Conservation (phyloP, 2,329 filamentous ascomycete genomes). For the Alternaria sp. region DNA sequence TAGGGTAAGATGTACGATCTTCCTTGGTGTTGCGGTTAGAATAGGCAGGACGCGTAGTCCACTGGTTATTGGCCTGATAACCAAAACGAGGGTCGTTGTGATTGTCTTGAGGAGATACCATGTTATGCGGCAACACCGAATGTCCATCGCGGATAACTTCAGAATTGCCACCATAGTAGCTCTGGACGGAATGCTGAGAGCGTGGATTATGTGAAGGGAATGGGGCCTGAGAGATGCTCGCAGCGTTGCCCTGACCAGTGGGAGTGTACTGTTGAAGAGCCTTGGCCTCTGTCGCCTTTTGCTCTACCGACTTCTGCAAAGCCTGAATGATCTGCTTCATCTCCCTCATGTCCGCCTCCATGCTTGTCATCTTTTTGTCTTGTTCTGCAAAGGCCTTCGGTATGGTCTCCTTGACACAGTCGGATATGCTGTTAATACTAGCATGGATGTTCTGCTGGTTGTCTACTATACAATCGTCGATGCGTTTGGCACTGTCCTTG, state of each 20-base stretch:
- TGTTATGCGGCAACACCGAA: constrained; percentile 2
- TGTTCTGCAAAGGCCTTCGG: constrained; percentile 34
- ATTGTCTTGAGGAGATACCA: constrained; percentile 21
- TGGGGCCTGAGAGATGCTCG: constrained; percentile 7
- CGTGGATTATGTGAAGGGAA: constrained; percentile 28
- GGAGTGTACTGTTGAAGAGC: constrained; percentile 3
- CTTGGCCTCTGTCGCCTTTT: constrained; percentile 23
- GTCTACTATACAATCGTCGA: constrained; percentile 15
- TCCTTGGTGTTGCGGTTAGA: constrained; percentile 34
- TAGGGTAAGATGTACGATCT: constrained; percentile 27
- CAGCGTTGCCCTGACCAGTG: constrained; percentile 5
- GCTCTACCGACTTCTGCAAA: constrained; percentile 35
- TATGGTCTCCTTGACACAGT: constrained; percentile 38
- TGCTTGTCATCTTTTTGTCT: constrained; percentile 29
- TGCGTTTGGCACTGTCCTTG: constrained; percentile 32
- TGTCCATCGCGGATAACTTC: constrained; percentile 13
- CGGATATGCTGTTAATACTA: constrained; percentile 38
- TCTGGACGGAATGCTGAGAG: constrained; percentile 33
- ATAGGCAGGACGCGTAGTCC: constrained; percentile 22
- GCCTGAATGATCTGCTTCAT: constrained; percentile 36
- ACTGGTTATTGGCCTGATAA: constrained; percentile 25
- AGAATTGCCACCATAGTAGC: constrained; percentile 25
- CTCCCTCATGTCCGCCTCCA: constrained; percentile 37
- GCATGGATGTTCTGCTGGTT: constrained; percentile 24
- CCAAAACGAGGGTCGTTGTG: constrained; percentile 25